Conservation (phyloP, 768 basidiomycete genomes). For the Lyophyllum shimeji region DNA sequence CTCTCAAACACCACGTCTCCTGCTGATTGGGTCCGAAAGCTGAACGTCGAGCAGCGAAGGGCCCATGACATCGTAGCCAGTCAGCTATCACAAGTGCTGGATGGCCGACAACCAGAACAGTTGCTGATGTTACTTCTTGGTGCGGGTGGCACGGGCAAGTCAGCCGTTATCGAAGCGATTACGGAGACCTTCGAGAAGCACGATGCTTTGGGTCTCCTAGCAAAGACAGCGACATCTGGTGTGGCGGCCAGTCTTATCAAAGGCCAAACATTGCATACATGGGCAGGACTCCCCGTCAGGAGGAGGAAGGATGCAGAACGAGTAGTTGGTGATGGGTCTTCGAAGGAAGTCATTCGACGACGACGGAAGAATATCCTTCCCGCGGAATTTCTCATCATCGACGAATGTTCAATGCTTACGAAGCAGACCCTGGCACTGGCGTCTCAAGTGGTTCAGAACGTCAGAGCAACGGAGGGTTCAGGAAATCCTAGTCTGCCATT, state of each 20-base stretch:
- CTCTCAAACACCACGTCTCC: too few species aligned
- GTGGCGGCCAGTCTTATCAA: conserved; percentile 40
- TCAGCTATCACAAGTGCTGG: conserved; percentile 23
- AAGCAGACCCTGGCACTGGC: conserved; percentile 19
- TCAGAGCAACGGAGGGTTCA: not conserved
- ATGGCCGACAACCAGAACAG: conserved; percentile 20
- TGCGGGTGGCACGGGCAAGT: conserved; percentile 46
- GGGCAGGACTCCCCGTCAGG: conserved; percentile 23
- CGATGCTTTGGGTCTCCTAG: conserved; percentile 13
- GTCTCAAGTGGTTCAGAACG: conserved; percentile 19
- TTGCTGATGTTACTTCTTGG: conserved; percentile 39
- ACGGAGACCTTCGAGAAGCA: conserved; percentile 29
- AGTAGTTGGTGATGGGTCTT: too few species aligned
- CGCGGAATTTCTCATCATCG: conserved; percentile 31
- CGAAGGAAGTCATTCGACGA: too few species aligned
- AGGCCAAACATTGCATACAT: conserved; percentile 33
- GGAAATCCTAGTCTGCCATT: conserved; percentile 20
- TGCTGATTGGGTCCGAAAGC: not conserved
- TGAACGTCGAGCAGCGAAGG: conserved; percentile 32
- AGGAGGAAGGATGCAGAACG: too few species aligned
- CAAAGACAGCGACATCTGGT: conserved; percentile 38
- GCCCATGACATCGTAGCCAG: conserved; percentile 36
- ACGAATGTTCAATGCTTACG: conserved; percentile 41
- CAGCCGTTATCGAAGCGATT: conserved; percentile 35
- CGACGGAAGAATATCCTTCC: conserved; percentile 13